phyloP scores from a whole-genome alignment of 352 stramenopile species.

The Pythium aquatile region DNA sequence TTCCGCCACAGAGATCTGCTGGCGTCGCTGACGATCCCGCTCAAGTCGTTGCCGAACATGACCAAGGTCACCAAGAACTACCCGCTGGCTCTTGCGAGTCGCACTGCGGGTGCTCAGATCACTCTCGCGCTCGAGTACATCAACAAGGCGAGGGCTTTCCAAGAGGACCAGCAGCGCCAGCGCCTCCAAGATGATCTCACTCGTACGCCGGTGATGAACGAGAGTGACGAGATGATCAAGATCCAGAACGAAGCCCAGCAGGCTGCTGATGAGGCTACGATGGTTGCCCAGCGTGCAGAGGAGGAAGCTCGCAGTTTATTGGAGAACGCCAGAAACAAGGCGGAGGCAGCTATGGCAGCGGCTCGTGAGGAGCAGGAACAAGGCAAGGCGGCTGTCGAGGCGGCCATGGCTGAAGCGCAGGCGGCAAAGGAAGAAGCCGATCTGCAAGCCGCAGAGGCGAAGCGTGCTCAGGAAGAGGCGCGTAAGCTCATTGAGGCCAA shows the following conservation, averaged over 20 bases:
- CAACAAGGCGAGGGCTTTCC: conserved; percentile 79
- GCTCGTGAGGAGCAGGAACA: conserved; percentile 77
- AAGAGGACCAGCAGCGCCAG: conserved; percentile 65
- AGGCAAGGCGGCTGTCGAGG: conserved; percentile 80
- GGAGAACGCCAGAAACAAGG: conserved; percentile 77
- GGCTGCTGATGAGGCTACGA: conserved; percentile 75
- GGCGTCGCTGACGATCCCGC: conserved; percentile 69
- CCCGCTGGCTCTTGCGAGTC: conserved; percentile 73
- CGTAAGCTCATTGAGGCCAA: conserved; percentile 85
- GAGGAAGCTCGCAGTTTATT: conserved; percentile 75
- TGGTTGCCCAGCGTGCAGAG: conserved; percentile 63
- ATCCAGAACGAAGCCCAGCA: conserved; percentile 81
- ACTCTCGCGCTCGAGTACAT: conserved; percentile 81
- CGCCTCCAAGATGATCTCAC: conserved; percentile 59
- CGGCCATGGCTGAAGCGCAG: conserved; percentile 79
- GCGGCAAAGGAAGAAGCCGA: conserved; percentile 78
- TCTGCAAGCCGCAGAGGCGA: conserved; percentile 72
- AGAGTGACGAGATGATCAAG: conserved; percentile 81
- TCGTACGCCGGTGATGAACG: conserved; percentile 63
- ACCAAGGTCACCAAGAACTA: conserved; percentile 83
- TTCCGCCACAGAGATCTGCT: conserved; percentile 76
- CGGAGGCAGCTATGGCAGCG: conserved; percentile 79
- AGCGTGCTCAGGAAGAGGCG: conserved; percentile 73
- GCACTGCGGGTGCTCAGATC: conserved; percentile 71
- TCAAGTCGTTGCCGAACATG: conserved; percentile 85